Evolutionary conservation across 116 monocot genomes (phyloP).

Genomic region (Thalassia testudinum): DNA sequence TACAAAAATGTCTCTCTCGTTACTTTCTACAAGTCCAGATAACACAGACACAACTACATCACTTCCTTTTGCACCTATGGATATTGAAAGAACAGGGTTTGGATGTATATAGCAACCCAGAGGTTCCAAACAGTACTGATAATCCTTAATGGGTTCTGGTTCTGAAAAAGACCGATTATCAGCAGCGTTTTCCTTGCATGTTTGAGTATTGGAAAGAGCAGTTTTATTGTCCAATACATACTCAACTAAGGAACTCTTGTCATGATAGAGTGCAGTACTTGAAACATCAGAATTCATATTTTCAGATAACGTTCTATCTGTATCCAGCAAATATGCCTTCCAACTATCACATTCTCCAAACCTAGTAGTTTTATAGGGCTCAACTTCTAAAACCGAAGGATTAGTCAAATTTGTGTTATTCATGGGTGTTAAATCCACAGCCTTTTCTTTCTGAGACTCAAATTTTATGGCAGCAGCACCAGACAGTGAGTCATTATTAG

Average conservation of each 20-base stretch:
- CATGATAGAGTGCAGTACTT: too few relatives aligned
- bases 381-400: too few relatives aligned
- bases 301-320: too few relatives aligned
- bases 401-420: too few relatives aligned
- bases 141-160: slow-evolving; percentile 6
- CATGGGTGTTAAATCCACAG: too few relatives aligned
- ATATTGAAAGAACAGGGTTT: slow-evolving; percentile 43
- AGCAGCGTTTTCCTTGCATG: slow-evolving; percentile 5
- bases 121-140: slow-evolving; percentile 21
- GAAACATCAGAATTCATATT: too few relatives aligned
- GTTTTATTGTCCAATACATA: too few relatives aligned
- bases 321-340: too few relatives aligned
- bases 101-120: slow-evolving; percentile 64
- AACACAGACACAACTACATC: slow-evolving; percentile 40
- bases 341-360: too few relatives aligned
- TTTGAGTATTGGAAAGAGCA: slow-evolving; percentile 1
- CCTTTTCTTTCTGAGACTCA: neutral
- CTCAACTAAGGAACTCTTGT: too few relatives aligned
- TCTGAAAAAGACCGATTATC: slow-evolving; percentile 13
- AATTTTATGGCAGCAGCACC: neutral
- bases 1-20: slow-evolving; percentile 41
- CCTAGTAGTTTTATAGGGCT: too few relatives aligned
- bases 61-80: slow-evolving; percentile 24
- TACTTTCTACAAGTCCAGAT: slow-evolving; percentile 35
- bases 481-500: slow-evolving; percentile 5